A percentile compares a stretch with the other conserved stretches of the same genome.
phyloP scores from a whole-genome alignment of 768 basidiomycete genomes.

The Thelephora ganbajun region DNA sequence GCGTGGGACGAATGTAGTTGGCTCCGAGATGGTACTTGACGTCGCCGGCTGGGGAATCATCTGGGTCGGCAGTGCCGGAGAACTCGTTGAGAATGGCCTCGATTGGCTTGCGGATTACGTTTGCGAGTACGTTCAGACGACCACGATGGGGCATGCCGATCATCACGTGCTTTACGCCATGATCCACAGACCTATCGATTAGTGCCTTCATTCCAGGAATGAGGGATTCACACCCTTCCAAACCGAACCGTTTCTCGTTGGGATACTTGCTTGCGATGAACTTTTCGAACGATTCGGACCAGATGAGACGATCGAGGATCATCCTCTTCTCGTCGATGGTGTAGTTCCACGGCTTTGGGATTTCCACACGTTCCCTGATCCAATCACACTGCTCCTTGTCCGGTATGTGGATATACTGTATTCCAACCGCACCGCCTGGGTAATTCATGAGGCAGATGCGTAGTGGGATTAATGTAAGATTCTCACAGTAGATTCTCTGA shows the following conservation, averaged over 20 bases:
- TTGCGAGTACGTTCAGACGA: constrained; percentile 92
- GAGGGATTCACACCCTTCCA: constrained; percentile 95
- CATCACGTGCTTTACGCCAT: constrained; percentile 90
- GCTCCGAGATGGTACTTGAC: constrained; percentile 99
- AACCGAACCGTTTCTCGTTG: constrained; percentile 98
- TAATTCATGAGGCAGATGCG: neutral
- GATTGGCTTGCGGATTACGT: constrained; percentile 96
- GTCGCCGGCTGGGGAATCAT: constrained; percentile 82
- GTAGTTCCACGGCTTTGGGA: constrained; percentile 95
- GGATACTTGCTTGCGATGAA: constrained; percentile 98
- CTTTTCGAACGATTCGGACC: constrained; percentile 99
- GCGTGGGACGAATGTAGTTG: constrained; percentile 96
- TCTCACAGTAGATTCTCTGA: constrained; percentile 88
- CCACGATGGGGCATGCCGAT: constrained; percentile 99
- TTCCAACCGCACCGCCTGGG: constrained; percentile 73
- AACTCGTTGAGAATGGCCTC: constrained; percentile 98
- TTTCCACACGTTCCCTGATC: constrained; percentile 93
- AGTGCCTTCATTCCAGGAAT: constrained; percentile 99
- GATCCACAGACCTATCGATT: constrained; percentile 94
- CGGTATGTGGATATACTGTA: constrained; percentile 91
- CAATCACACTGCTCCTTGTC: constrained; percentile 99
- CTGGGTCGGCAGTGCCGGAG: constrained; percentile 50
- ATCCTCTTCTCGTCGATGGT: constrained; percentile 96
- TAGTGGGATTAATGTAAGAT: neutral
- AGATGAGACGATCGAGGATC: constrained; percentile 97